Percentiles rank a stretch among this genome's conserved stretches.
Evolutionary conservation across 495 filamentous ascomycete genomes (phyloP).

Genomic region (Penicillium samsonianum): DNA sequence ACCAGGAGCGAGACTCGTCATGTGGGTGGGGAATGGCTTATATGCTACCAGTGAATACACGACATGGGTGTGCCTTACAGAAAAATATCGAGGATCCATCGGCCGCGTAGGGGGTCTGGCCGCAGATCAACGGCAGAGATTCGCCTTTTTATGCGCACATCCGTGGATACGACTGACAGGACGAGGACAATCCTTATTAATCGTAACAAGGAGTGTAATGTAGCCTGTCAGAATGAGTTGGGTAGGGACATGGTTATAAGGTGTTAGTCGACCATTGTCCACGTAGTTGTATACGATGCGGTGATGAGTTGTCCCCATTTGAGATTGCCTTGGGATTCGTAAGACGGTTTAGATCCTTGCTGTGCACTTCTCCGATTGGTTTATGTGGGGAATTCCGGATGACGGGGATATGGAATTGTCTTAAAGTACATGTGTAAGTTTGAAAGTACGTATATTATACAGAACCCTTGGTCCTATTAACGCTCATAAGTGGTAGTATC

Average conservation of each 20-base stretch:
- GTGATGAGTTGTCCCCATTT: slow-evolving; percentile 12
- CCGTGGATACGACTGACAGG: slow-evolving; percentile 12
- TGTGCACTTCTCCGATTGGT: slow-evolving; percentile 21
- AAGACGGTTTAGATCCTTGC: slow-evolving; percentile 18
- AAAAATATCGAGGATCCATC: slow-evolving; percentile 10
- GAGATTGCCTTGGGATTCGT: slow-evolving; percentile 16
- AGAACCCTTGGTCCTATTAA: neutral
- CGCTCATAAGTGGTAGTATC: neutral
- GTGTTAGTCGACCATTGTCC: neutral
- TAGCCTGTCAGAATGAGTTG: neutral
- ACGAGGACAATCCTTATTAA: slow-evolving; percentile 1
- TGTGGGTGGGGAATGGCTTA: slow-evolving; percentile 6
- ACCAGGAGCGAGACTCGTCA: slow-evolving; percentile 8
- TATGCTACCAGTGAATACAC: neutral
- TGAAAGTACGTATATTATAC: neutral
- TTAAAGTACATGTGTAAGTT: slow-evolving; percentile 6
- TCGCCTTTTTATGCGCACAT: slow-evolving; percentile 9
- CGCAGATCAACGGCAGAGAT: neutral
- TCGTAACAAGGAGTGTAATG: neutral
- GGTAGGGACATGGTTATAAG: neutral
- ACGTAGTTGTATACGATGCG: neutral
- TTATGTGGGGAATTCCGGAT: slow-evolving; percentile 19
- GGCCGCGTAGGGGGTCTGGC: slow-evolving; percentile 9
- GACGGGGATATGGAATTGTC: slow-evolving; percentile 11
- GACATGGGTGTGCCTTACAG: slow-evolving; percentile 4